Evolutionary conservation across 495 filamentous ascomycete species (phyloP).

Genomic region (Xylaria grammica): DNA sequence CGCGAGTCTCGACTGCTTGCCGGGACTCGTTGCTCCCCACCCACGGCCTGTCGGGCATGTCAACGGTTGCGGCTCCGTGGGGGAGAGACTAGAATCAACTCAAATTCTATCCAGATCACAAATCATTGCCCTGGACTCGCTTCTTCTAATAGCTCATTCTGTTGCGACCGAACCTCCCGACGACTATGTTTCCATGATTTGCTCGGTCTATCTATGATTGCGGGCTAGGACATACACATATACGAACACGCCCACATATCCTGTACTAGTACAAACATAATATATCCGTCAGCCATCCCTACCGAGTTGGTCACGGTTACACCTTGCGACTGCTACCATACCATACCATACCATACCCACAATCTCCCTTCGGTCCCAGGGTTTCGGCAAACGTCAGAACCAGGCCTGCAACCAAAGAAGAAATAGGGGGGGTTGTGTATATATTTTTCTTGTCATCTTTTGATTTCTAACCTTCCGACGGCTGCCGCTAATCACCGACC

Average conservation of each 20-base stretch:
- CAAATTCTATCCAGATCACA: background rate
- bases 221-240: background rate
- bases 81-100: background rate
- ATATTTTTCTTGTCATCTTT: background rate
- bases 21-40: background rate
- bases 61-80: conserved; percentile 15
- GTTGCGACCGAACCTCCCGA: background rate
- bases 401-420: background rate
- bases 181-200: background rate
- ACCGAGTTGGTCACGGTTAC: background rate
- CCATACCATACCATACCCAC: background rate
- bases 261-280: background rate
- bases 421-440: background rate
- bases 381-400: conserved; percentile 8
- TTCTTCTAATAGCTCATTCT: conserved; percentile 4
- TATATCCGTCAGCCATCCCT: background rate
- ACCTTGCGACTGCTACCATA: conserved; percentile 3
- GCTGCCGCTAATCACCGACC: background rate
- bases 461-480: background rate
- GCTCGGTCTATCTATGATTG: background rate
- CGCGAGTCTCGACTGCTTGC: conserved; percentile 12
- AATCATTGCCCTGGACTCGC: background rate
- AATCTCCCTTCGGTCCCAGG: conserved; percentile 3
- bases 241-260: background rate
- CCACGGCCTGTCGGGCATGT: background rate